These are phyloP conservation scores for Pachysandra terminalis DNA, from an alignment of 164 flowering plant genomes.

Conservation along the genomic window DNA sequence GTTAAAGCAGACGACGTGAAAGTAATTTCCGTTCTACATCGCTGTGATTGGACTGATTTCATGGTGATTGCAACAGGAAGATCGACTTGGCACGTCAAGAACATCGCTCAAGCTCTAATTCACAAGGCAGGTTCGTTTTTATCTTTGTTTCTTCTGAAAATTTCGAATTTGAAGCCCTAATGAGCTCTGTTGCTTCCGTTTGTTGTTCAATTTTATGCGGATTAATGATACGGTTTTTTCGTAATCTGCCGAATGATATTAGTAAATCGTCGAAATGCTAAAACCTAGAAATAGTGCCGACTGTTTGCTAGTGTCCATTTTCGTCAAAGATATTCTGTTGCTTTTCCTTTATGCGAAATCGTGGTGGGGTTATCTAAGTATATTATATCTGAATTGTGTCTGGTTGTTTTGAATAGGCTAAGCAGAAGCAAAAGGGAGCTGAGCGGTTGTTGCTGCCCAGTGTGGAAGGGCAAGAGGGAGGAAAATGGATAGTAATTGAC, in stretches of 20 bases:
- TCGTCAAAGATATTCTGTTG: background rate
- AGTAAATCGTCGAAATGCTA: background rate
- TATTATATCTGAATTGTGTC: too few relatives aligned
- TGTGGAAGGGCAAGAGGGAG: slow-evolving; percentile 75
- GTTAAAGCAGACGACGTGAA: slow-evolving; percentile 76
- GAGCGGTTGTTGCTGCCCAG: slow-evolving; percentile 56
- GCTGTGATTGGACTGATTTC: slow-evolving; percentile 68
- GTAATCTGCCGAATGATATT: too few relatives aligned
- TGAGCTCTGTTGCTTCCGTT: background rate
- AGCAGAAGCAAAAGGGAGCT: slow-evolving; percentile 74
- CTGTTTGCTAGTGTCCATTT: background rate
- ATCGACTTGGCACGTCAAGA: slow-evolving; percentile 85
- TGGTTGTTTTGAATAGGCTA: slow-evolving; percentile 40
- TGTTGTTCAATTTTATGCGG: background rate
- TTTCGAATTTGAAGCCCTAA: background rate
- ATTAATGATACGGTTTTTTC: background rate
- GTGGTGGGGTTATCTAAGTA: background rate
- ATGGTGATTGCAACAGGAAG: slow-evolving; percentile 88
- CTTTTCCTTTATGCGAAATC: background rate
- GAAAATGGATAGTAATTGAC: slow-evolving; percentile 90
- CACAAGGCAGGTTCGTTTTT: slow-evolving; percentile 50
- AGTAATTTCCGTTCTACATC: slow-evolving; percentile 51
- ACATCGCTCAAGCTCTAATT: slow-evolving; percentile 84
- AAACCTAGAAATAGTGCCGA: background rate
- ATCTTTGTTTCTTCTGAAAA: background rate